Evolutionary conservation across 106 monocot species (phyloP), one percentile per base, ranked within the genome.

Genomic region (Apostasia shenzhenica): DNA sequence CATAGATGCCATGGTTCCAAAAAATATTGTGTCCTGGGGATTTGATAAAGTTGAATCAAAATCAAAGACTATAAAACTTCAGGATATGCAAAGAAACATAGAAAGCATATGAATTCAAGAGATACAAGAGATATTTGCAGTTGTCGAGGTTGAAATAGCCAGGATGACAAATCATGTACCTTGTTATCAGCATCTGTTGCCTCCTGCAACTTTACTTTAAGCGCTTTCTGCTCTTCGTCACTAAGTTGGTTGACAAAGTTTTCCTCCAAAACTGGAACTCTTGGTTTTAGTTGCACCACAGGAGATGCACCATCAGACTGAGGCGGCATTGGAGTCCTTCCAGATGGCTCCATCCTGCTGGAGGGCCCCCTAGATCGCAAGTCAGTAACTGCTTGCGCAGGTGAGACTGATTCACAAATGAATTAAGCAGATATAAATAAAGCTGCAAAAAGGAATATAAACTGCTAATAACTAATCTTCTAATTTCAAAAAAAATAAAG

Each of bases 361-460:
- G 68, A 10, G 65, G 81, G 70, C 54, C 86, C 59, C 14, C 58
- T 56, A 76, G 84, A 74, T 59, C 54, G 75, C 61, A 73, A 48
- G 68, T 72, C 82, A 70, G 83, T 70, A 14, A 78, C 63, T 67
- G 77, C 80, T 67, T 89, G 86, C 46, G 80, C 82, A 66, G 71
- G 39, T 66, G 79, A 68, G 51, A 75, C 95, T 92, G 49, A 42
- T 13, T 47, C 54, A 70, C 4, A 45, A 73, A 66, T 7, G 26
- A 75, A 73, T 6, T 9, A 52, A 26, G 48, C 54, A 41, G 67
- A 71, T n/a, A 4, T 72, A 7, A 75, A 4, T 8, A 9, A 67
- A 49, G 12, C 5, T 0, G 10, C 41, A 55, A 48, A 44, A n/a
- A 59, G 45, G 37, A 38, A 45, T 45, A 48, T n/a, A 58, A 52